Percentiles rank a stretch among this genome's conserved stretches.
Evolutionary conservation across 345 rosid species (phyloP).

Genomic region (Clausena lansium): DNA sequence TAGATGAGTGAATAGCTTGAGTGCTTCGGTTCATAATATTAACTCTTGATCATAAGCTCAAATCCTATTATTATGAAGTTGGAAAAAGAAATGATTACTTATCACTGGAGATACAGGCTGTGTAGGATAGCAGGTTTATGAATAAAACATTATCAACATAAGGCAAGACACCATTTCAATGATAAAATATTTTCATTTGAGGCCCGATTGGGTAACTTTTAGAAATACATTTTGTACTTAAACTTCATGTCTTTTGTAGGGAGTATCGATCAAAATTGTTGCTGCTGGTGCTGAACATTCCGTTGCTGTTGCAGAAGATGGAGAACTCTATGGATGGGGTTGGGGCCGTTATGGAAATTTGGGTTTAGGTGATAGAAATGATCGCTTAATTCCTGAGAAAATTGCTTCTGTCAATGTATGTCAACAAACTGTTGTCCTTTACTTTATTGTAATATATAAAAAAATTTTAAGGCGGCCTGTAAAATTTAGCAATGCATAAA

Average conservation of each 20-base stretch:
- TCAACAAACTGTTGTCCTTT: conserved; percentile 21
- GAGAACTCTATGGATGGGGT: conserved; percentile 98
- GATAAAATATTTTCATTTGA: not conserved
- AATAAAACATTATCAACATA: not conserved
- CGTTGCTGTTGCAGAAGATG: conserved; percentile 88
- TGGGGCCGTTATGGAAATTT: conserved; percentile 97
- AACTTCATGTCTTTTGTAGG: conserved; percentile 46
- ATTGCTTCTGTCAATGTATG: conserved; percentile 64
- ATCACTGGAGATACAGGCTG: not conserved
- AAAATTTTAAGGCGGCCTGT: conserved; percentile 7
- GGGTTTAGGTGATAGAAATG: conserved; percentile 93
- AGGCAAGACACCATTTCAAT: not conserved
- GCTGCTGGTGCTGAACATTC: conserved; percentile 99
- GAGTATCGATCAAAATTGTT: conserved; percentile 73
- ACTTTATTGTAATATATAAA: not conserved
- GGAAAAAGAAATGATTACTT: not conserved
- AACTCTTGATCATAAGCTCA: not conserved
- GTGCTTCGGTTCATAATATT: not conserved
- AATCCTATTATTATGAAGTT: not conserved
- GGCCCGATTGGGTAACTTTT: not conserved
- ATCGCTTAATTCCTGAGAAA: conserved; percentile 85
- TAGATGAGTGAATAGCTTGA: not conserved
- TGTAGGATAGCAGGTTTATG: not conserved
- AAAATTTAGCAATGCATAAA: not conserved
- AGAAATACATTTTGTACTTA: conserved; percentile 18